phyloP scores from a whole-genome alignment of 2,329 filamentous ascomycete species.

The Ophidiomyces ophidiicola region DNA sequence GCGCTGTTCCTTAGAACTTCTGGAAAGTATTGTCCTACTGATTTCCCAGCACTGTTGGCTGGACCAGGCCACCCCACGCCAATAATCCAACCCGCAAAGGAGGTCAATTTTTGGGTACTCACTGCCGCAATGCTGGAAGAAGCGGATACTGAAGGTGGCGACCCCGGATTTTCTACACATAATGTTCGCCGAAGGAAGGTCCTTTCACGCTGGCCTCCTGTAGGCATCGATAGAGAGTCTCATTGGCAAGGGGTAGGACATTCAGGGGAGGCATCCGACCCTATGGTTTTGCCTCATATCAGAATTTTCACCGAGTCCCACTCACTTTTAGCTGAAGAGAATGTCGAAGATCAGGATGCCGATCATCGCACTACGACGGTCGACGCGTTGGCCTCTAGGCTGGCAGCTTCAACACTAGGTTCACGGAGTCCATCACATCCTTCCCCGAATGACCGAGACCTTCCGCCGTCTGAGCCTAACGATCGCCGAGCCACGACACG shows the following conservation, averaged over 20 bases:
- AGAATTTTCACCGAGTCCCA: constrained; percentile 19
- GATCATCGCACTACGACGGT: neutral
- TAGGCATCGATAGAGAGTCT: constrained; percentile 26
- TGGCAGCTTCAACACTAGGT: neutral
- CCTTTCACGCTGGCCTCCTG: constrained; percentile 31
- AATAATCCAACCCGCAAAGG: constrained; percentile 17
- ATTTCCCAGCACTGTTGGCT: constrained; percentile 25
- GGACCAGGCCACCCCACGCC: constrained; percentile 27
- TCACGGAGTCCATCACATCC: neutral
- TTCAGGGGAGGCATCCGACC: constrained; percentile 18
- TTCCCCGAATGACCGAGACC: neutral
- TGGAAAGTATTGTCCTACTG: constrained; percentile 28
- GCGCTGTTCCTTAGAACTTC: constrained; percentile 33
- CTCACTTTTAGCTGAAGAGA: neutral
- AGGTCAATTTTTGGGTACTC: constrained; percentile 9
- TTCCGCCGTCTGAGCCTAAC: neutral
- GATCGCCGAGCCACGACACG: neutral
- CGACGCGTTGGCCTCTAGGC: neutral
- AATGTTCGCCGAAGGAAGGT: constrained; percentile 25
- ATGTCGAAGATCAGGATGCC: neutral
- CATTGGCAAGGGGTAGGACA: constrained; percentile 16
- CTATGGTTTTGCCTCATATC: constrained; percentile 26
- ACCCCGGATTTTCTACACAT: constrained; percentile 7
- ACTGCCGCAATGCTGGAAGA: constrained; percentile 4
- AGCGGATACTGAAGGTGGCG: neutral